Conservation (phyloP, 441 rosid genomes). For the Populus hybrid region DNA sequence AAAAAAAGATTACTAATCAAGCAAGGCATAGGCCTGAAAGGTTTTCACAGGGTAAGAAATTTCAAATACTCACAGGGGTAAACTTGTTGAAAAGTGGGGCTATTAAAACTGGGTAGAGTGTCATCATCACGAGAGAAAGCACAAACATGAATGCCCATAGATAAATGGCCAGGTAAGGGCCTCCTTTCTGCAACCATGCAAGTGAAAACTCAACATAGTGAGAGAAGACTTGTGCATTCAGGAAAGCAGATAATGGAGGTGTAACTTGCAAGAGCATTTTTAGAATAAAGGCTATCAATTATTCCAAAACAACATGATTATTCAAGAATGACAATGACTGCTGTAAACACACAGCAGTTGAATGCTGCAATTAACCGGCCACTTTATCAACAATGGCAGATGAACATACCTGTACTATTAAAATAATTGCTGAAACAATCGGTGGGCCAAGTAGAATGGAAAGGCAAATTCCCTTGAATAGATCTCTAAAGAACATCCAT, state of each 20-base stretch:
- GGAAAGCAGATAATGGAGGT: not conserved
- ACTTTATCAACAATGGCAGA: conserved; percentile 6
- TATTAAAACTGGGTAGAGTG: conserved; percentile 75
- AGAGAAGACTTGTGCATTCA: not conserved
- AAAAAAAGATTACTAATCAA: conserved; percentile 18
- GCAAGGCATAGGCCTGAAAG: not conserved
- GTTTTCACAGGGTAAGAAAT: conserved; percentile 1
- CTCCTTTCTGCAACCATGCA: conserved; percentile 77
- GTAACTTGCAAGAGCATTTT: not conserved
- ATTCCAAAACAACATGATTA: not conserved
- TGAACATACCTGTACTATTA: conserved; percentile 72
- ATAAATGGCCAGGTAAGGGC: conserved; percentile 95
- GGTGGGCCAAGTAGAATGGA: conserved; percentile 83
- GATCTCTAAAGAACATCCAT: conserved; percentile 89
- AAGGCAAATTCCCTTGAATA: conserved; percentile 72
- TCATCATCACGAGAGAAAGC: conserved; percentile 96
- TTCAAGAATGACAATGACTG: conserved; percentile 1
- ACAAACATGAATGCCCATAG: conserved; percentile 98
- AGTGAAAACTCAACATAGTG: conserved; percentile 15
- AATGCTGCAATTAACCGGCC: conserved; percentile 2
- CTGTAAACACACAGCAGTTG: not conserved
- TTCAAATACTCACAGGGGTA: conserved; percentile 71
- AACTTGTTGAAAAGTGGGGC: conserved; percentile 98
- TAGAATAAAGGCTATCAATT: not conserved
- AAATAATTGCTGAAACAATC: conserved; percentile 74